Percentiles rank a stretch among this genome's conserved stretches.
These are phyloP conservation scores for Lachnellula cervina DNA, from an alignment of 2,329 filamentous ascomycete species.

Conservation along the genomic window DNA sequence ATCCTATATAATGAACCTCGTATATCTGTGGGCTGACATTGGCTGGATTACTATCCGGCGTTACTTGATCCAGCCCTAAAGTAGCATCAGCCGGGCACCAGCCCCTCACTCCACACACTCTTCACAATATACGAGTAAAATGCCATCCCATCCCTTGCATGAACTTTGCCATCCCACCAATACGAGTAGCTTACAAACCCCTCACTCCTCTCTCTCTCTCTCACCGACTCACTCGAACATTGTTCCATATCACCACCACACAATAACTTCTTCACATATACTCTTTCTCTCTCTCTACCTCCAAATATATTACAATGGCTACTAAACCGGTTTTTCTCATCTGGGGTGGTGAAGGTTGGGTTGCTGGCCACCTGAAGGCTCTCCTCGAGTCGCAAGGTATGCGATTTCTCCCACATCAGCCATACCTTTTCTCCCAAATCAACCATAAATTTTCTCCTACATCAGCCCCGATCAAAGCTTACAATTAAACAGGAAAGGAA, in stretches of 20 bases:
- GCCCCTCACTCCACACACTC: neutral
- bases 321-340: constrained; percentile 49
- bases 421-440: neutral
- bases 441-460: too few relatives aligned
- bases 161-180: neutral
- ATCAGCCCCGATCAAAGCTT: constrained; percentile 1
- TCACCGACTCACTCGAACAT: constrained; percentile 3
- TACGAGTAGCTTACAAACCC: constrained; percentile 12
- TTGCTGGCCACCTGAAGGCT: constrained; percentile 55
- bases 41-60: neutral
- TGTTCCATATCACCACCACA: neutral
- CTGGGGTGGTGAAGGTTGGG: constrained; percentile 61
- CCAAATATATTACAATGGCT: constrained; percentile 16
- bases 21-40: neutral
- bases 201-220: constrained; percentile 1
- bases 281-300: neutral
- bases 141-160: constrained; percentile 2
- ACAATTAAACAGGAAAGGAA: constrained; percentile 42
- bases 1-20: neutral
- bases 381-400: constrained; percentile 50
- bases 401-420: neutral
- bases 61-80: neutral
- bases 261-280: neutral
- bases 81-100: too few relatives aligned
- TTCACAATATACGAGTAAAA: neutral